Base-by-base conservation (phyloP, 208 protist species). In the Kentomonas sorsogonicus region DNA sequence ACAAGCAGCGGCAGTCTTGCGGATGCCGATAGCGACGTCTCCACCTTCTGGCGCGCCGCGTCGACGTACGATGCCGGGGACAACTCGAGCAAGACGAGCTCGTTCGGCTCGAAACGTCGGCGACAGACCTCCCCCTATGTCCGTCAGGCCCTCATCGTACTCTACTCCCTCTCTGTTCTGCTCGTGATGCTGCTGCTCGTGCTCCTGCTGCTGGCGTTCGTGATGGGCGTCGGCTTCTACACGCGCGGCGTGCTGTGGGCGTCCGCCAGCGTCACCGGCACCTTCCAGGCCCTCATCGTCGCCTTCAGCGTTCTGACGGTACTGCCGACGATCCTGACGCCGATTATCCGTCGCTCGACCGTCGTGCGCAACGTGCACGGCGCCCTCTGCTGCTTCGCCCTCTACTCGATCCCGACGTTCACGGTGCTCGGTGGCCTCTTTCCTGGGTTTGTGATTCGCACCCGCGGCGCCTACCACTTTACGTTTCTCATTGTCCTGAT, bases 321-420 rank as follows among this genome's bases (percentile, higher is more conserved):
- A 23, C 53, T 84, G 11, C 78, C 84, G 20, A 66, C 86, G 11
- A 46, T 88, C 1, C 45, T 76, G 25, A 60, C 53, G 15, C 70
- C 70, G 5, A 40, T 79, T 20, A 26, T 72, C 9, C 46, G 60
- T 40, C 34, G 53, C 18, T 71, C 69, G 25, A 52, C 46, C 1
- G 20, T 60, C 1, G 52, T 72, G 50, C 73, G 67, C 59, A 58
- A 67, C 46, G 51, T 75, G 18, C 69, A 85, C 73, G 63, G 55
- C 48, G 72, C 75, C n/a, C 47, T 79, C 34, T 84, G 76, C 52
- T 63, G 63, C 69, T 89, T 65, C 43, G 23, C 53, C 16, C 61
- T 87, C 11, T 93, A 87, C 54, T 89, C 80, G 38, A 80, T 93
- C 53, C 86, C 86, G n/a, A 89, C 86, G 39, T 57, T 73, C 56